Conservation (phyloP, 768 basidiomycete species). For the Leccinum uliginosum region DNA sequence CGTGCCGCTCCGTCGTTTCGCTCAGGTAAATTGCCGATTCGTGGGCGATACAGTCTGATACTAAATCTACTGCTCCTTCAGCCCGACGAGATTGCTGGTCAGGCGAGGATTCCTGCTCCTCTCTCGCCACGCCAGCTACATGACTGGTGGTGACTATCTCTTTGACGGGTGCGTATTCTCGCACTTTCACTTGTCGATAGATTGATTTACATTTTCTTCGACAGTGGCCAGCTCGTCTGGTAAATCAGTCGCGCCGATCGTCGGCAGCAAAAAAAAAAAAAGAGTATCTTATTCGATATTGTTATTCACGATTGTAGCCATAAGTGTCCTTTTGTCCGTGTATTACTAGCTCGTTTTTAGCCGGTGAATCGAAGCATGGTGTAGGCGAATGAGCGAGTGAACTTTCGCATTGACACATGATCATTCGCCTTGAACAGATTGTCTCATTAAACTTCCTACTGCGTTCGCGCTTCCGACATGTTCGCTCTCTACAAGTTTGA, state of each 20-base stretch:
- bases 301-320: background rate
- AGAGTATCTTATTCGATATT: background rate
- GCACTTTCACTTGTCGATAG: too few species aligned
- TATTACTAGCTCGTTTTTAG: background rate
- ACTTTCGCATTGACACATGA: too few species aligned
- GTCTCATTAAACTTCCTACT: too few species aligned
- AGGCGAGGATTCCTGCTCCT: conserved; percentile 52
- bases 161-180: conserved; percentile 46
- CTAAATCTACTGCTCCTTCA: conserved; percentile 16
- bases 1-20: conserved; percentile 55
- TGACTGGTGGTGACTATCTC: conserved; percentile 56
- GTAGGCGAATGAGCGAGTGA: too few species aligned
- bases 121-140: conserved; percentile 47
- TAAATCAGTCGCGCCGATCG: conserved; percentile 9
- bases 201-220: rapidly evolving
- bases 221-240: conserved; percentile 29
- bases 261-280: background rate
- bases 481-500: too few species aligned
- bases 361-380: background rate
- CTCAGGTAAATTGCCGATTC: conserved; percentile 35
- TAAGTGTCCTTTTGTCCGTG: background rate
- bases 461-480: too few species aligned
- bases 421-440: too few species aligned
- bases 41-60: background rate
- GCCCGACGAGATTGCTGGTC: conserved; percentile 56